phyloP scores from a whole-genome alignment of 768 basidiomycete genomes.

The Auriscalpium microsporum region DNA sequence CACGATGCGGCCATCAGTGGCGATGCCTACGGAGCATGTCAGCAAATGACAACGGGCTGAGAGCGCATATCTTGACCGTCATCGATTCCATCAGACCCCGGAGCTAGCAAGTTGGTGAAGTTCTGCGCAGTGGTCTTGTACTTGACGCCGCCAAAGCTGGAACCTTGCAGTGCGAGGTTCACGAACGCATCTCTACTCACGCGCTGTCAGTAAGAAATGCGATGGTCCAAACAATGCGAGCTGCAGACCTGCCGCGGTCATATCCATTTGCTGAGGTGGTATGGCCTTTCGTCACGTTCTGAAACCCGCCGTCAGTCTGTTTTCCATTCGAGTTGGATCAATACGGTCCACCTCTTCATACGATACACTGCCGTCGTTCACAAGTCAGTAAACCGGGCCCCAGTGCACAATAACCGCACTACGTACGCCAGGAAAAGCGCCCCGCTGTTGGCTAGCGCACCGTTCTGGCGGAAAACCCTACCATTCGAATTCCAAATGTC shows the following conservation, averaged over 20 bases:
- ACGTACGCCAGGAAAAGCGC: slow-evolving; percentile 29
- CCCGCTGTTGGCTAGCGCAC: slow-evolving; percentile 21
- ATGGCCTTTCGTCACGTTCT: slow-evolving; percentile 16
- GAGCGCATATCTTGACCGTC: slow-evolving; percentile 29
- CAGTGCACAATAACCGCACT: background rate
- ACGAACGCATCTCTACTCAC: slow-evolving; percentile 6
- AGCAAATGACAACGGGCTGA: background rate
- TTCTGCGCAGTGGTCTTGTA: slow-evolving; percentile 40
- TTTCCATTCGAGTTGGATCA: background rate
- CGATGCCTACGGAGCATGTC: slow-evolving; percentile 1
- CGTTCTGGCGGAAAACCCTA: slow-evolving; percentile 24
- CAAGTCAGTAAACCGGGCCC: background rate
- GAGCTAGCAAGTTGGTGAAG: slow-evolving; percentile 44
- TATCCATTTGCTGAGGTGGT: slow-evolving; percentile 24
- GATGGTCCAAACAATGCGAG: too few relatives aligned
- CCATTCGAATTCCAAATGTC: background rate
- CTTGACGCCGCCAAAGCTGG: slow-evolving; percentile 10
- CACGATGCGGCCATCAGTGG: slow-evolving; percentile 6
- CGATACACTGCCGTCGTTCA: slow-evolving; percentile 14
- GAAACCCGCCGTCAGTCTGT: background rate
- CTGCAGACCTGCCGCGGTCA: slow-evolving; percentile 22
- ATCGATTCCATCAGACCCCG: slow-evolving; percentile 45
- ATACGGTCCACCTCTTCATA: slow-evolving; percentile 15
- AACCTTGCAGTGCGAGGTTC: background rate
- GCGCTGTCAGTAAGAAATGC: background rate